Conservation (phyloP, 1,284 basidiomycete species). For the Apiotrichum siamense region DNA sequence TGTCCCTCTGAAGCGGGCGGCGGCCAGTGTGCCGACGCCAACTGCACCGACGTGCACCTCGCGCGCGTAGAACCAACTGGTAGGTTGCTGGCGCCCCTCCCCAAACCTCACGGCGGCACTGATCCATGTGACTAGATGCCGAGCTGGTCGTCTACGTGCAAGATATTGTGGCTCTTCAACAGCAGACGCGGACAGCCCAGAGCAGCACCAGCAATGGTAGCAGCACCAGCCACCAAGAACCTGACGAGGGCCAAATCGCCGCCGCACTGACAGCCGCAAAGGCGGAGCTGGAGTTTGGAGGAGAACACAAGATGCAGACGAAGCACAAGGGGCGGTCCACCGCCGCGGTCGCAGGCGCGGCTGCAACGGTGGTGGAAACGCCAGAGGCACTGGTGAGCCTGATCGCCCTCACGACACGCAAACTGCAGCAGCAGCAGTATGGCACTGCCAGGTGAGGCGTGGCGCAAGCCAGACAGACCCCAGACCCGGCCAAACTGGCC, state of each 20-base stretch:
- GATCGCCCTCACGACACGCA: neutral
- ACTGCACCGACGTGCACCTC: conserved; percentile 33
- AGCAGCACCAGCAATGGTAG: neutral
- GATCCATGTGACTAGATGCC: conserved; percentile 22
- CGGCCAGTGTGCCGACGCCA: conserved; percentile 34
- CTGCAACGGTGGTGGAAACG: neutral
- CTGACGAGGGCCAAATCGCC: neutral
- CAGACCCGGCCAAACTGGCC: too few relatives aligned
- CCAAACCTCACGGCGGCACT: conserved; percentile 1
- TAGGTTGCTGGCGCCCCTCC: conserved; percentile 11
- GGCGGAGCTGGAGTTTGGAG: too few relatives aligned
- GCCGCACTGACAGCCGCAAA: conserved; percentile 9
- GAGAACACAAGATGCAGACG: neutral
- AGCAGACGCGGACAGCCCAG: neutral
- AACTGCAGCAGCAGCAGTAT: neutral
- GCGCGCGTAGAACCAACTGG: conserved; percentile 26
- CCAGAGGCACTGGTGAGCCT: neutral
- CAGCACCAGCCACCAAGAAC: neutral
- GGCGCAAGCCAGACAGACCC: neutral
- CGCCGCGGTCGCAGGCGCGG: too few relatives aligned
- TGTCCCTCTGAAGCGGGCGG: conserved; percentile 35
- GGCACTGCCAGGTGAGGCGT: neutral
- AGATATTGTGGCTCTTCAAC: conserved; percentile 5
- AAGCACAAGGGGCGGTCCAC: neutral
- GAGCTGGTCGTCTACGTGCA: conserved; percentile 32